Evolutionary conservation across 1,284 basidiomycete species (phyloP).

Genomic region (Phellopilus nigrolimitatus): DNA sequence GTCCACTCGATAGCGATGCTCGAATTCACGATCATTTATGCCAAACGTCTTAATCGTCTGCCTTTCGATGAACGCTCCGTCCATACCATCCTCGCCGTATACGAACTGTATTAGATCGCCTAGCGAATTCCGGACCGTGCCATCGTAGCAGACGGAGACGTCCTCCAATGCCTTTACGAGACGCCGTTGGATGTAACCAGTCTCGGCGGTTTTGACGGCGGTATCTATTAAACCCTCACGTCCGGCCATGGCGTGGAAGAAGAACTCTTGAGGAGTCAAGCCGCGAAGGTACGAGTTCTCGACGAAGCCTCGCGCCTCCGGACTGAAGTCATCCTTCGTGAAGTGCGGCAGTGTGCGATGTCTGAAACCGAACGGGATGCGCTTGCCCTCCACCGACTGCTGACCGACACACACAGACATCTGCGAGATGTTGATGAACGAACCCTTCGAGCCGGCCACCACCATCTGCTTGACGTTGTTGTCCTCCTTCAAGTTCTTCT

Average conservation of each 20-base stretch:
- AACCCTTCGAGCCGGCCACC: conserved; percentile 96
- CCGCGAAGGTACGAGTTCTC: conserved; percentile 99
- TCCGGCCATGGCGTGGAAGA: conserved; percentile 99
- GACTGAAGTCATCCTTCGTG: conserved; percentile 98
- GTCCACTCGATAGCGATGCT: conserved; percentile 89
- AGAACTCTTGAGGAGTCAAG: conserved; percentile 97
- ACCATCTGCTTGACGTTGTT: conserved; percentile 99
- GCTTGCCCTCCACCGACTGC: conserved; percentile 96
- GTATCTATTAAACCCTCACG: conserved; percentile 99
- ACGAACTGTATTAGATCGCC: conserved; percentile 96
- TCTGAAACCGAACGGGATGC: conserved; percentile 97
- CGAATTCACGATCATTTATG: conserved; percentile 81
- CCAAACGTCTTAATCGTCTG: conserved; percentile 90
- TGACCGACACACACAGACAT: conserved; percentile 99
- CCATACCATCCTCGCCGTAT: conserved; percentile 99
- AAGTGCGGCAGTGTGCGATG: conserved; percentile 97
- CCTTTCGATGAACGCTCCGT: conserved; percentile 95
- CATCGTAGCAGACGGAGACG: conserved; percentile 96
- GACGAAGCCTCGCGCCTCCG: conserved; percentile 97
- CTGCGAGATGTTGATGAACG: conserved; percentile 99
- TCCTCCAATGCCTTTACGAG: conserved; percentile 98
- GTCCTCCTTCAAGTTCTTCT: conserved; percentile 94
- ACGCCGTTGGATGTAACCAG: conserved; percentile 97
- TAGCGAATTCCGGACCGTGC: conserved; percentile 94
- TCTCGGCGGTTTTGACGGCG: conserved; percentile 99